These are phyloP conservation scores for Cetradonia linearis DNA, from an alignment of 495 filamentous ascomycete genomes.

Conservation along the genomic window DNA sequence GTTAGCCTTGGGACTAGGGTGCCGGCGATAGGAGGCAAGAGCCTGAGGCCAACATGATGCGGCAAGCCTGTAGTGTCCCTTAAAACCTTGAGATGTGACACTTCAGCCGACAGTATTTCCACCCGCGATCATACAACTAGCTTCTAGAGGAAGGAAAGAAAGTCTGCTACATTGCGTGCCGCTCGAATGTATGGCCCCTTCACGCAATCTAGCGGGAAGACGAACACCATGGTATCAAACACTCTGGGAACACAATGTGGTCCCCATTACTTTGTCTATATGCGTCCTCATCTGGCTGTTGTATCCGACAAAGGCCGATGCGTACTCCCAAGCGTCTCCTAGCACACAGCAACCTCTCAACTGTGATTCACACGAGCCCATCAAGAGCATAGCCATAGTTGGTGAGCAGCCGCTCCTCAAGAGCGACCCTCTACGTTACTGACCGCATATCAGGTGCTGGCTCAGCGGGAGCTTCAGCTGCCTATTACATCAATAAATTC, in stretches of 20 bases:
- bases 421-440: neutral
- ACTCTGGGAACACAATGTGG: constrained; percentile 1
- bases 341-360: neutral
- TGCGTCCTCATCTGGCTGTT: constrained; percentile 1
- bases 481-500: constrained; percentile 68
- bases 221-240: constrained; percentile 3
- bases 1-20: too few relatives aligned
- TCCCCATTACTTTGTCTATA: neutral
- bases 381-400: constrained; percentile 40
- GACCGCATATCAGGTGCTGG: constrained; percentile 60
- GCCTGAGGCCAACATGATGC: neutral
- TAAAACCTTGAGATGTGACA: neutral
- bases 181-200: neutral
- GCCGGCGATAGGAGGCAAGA: too few relatives aligned
- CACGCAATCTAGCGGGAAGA: neutral
- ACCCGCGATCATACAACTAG: neutral
- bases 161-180: neutral
- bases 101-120: neutral
- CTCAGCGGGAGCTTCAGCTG: constrained; percentile 75
- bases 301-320: constrained; percentile 3
- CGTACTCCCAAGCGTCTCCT: neutral
- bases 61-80: neutral
- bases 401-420: constrained; percentile 26
- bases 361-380: constrained; percentile 11
- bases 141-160: neutral